Conservation (phyloP, 345 rosid species). For the Acer campestre region DNA sequence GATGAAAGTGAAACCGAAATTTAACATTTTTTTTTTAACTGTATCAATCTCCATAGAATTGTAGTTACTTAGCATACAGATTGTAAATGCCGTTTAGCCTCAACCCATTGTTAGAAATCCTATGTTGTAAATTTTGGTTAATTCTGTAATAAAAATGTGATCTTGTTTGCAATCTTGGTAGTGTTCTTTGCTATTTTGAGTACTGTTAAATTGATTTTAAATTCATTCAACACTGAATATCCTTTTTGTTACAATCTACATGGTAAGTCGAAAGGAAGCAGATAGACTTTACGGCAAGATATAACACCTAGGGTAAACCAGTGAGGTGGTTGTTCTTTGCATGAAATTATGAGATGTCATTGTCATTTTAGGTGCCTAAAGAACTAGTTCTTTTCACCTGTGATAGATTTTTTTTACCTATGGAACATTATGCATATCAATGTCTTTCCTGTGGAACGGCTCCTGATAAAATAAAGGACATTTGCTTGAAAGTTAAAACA, state of each 20-base stretch:
- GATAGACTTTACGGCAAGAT: not conserved
- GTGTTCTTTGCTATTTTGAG: not conserved
- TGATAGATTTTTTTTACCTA: not conserved
- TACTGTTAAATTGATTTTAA: not conserved
- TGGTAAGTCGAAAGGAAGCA: not conserved
- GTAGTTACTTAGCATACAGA: not conserved
- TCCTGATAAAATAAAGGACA: no score
- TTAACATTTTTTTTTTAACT: not conserved
- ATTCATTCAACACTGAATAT: not conserved
- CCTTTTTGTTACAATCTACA: not conserved
- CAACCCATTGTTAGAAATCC: not conserved
- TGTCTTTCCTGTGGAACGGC: not conserved
- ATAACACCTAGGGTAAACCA: not conserved
- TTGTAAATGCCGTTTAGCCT: constrained; percentile 2
- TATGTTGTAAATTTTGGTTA: not conserved
- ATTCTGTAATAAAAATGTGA: not conserved
- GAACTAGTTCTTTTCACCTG: not conserved
- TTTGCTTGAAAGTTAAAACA: not conserved
- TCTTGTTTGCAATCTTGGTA: not conserved
- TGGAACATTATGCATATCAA: not conserved
- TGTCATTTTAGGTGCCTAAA: not conserved
- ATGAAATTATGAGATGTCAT: not conserved
- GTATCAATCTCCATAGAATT: not conserved
- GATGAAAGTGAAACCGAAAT: constrained; percentile 32
- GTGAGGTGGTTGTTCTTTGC: not conserved